Evolutionary conservation across 768 basidiomycete genomes (phyloP).

Genomic region (Psilocybe cyanescens): DNA sequence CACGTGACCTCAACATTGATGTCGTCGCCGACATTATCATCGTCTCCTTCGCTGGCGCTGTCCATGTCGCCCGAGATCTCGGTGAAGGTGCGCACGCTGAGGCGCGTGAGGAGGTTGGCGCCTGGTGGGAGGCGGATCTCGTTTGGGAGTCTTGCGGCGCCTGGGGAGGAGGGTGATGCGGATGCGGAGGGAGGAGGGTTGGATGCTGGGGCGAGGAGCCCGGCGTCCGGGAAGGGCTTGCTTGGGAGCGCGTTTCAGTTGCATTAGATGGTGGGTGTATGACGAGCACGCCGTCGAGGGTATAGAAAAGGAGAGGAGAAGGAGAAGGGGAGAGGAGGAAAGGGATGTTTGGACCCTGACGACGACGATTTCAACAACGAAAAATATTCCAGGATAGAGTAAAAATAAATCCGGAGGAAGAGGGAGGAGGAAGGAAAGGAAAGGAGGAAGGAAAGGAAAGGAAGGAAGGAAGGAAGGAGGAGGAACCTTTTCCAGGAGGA

Average conservation of each 20-base stretch:
- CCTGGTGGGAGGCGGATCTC: constrained; percentile 61
- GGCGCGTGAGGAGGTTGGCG: constrained; percentile 51
- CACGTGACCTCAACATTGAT: not conserved
- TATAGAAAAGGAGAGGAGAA: constrained; percentile 1
- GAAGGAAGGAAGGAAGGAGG: not conserved
- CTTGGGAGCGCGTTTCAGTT: constrained; percentile 71
- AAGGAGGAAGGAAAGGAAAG: not conserved
- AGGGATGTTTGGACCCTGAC: not conserved
- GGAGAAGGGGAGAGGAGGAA: constrained; percentile 6
- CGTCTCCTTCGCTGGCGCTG: not conserved
- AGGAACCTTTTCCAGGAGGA: constrained; percentile 5
- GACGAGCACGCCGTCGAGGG: not conserved
- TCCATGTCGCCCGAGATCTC: not conserved
- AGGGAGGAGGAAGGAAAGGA: not conserved
- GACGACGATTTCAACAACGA: constrained; percentile 3
- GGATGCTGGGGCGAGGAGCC: not conserved
- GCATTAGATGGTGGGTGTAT: constrained; percentile 17
- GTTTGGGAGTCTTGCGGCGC: constrained; percentile 55
- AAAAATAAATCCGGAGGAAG: constrained; percentile 2
- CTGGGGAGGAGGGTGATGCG: constrained; percentile 41
- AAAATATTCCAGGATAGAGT: not conserved
- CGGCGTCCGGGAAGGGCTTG: constrained; percentile 33
- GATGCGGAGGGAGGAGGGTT: constrained; percentile 36
- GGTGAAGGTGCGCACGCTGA: constrained; percentile 36
- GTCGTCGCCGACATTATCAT: not conserved